Evolutionary conservation across 2,329 filamentous ascomycete genomes (phyloP).

Genomic region (Ophiosphaerella korrae): DNA sequence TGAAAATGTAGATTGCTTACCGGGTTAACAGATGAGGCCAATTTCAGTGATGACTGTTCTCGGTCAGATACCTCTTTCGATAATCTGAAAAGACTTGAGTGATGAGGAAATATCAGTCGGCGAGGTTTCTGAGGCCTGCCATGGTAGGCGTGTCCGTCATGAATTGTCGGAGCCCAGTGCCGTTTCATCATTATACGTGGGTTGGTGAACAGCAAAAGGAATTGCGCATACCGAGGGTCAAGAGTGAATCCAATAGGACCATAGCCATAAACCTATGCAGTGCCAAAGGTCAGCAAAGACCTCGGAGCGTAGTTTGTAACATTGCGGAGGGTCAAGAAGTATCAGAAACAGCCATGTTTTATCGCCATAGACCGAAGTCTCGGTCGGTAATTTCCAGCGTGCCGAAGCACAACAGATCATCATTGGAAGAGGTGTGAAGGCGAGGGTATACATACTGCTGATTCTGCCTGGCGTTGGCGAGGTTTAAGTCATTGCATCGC

Average conservation of each 20-base stretch:
- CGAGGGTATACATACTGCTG: conserved; percentile 6
- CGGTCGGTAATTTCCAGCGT: conserved; percentile 54
- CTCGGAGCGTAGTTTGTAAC: conserved; percentile 1
- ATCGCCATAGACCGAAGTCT: conserved; percentile 48
- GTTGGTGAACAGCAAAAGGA: conserved; percentile 14
- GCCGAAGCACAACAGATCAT: conserved; percentile 50
- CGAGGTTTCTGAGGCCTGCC: conserved; percentile 99
- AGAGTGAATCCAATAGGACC: neutral
- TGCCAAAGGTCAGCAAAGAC: conserved; percentile 19
- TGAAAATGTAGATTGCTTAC: conserved; percentile 25
- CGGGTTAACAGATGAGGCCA: neutral
- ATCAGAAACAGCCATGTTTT: conserved; percentile 52
- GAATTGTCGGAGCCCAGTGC: conserved; percentile 94
- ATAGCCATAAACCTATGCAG: conserved; percentile 2
- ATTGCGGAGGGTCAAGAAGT: conserved; percentile 17
- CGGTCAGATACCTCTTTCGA: conserved; percentile 13
- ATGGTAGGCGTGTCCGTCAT: conserved; percentile 87
- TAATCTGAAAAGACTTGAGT: conserved; percentile 2
- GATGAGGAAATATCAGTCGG: conserved; percentile 72
- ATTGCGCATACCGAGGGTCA: conserved; percentile 30
- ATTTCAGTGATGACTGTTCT: neutral
- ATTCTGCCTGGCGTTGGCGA: neutral
- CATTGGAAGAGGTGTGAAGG: conserved; percentile 25
- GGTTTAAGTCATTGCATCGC: too few relatives aligned
- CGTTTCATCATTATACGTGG: conserved; percentile 72